These are phyloP conservation scores for Bacidia rubella DNA, from an alignment of 495 filamentous ascomycete genomes.

Conservation along the genomic window DNA sequence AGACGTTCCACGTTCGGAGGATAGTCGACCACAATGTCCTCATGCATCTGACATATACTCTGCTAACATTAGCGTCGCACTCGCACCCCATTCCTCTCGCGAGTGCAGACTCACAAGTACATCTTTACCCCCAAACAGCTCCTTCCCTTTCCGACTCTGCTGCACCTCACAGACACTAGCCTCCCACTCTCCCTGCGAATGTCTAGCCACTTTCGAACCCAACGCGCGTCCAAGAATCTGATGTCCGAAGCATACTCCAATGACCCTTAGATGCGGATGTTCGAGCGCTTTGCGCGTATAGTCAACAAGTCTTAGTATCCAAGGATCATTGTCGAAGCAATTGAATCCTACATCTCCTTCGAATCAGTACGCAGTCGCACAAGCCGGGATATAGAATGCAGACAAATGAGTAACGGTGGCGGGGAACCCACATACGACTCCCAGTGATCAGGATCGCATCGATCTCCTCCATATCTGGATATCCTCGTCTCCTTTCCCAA, in stretches of 20 bases:
- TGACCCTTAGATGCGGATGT: slow-evolving; percentile 47
- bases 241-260: slow-evolving; percentile 85
- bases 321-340: slow-evolving; percentile 54
- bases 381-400: not conserved
- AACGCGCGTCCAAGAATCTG: slow-evolving; percentile 76
- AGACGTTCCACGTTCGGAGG: slow-evolving; percentile 50
- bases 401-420: not conserved
- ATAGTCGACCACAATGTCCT: slow-evolving; percentile 56
- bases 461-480: slow-evolving; percentile 56
- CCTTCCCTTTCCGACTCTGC: slow-evolving; percentile 55
- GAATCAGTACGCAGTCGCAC: not conserved
- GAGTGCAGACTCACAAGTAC: slow-evolving; percentile 41
- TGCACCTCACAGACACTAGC: slow-evolving; percentile 56
- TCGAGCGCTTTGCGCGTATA: slow-evolving; percentile 47
- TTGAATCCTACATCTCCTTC: slow-evolving; percentile 19
- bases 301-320: slow-evolving; percentile 64
- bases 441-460: slow-evolving; percentile 78
- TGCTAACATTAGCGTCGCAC: slow-evolving; percentile 23
- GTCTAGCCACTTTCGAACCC: slow-evolving; percentile 51
- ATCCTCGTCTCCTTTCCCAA: slow-evolving; percentile 23
- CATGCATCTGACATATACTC: slow-evolving; percentile 84
- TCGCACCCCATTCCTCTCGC: not conserved
- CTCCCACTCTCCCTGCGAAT: slow-evolving; percentile 60
- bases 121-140: slow-evolving; percentile 55
- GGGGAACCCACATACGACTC: slow-evolving; percentile 34